A percentile compares a stretch with the other conserved stretches of the same genome.
These are phyloP conservation scores for Globisporangium alternatum DNA, from an alignment of 352 stramenopile genomes.

Conservation along the genomic window DNA sequence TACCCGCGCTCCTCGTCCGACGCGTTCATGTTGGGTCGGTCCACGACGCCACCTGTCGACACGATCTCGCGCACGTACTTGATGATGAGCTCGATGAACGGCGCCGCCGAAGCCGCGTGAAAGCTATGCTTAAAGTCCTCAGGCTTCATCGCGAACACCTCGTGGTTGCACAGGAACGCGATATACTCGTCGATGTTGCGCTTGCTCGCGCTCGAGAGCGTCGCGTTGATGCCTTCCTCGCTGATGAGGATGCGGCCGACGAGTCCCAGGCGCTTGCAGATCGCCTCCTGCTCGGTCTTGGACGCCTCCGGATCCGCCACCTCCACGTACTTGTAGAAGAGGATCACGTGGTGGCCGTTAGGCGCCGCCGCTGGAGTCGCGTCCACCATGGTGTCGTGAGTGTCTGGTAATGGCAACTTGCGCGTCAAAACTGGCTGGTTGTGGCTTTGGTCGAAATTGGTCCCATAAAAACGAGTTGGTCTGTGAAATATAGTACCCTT, in stretches of 20 bases:
- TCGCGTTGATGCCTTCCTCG: constrained; percentile 84
- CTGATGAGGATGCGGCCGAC: constrained; percentile 73
- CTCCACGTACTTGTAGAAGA: constrained; percentile 80
- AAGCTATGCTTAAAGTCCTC: constrained; percentile 82
- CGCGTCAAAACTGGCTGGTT: not conserved
- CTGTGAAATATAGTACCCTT: not conserved
- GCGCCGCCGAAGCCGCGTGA: constrained; percentile 29
- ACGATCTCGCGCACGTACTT: constrained; percentile 83
- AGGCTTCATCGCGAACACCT: constrained; percentile 44
- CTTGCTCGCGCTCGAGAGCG: constrained; percentile 47
- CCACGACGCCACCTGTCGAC: constrained; percentile 47
- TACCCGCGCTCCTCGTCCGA: constrained; percentile 62
- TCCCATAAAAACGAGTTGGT: not conserved
- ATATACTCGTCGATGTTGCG: constrained; percentile 66
- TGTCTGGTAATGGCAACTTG: not conserved
- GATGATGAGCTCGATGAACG: constrained; percentile 64
- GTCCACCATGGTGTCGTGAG: not conserved
- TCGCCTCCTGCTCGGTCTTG: constrained; percentile 44
- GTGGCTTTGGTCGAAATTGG: not conserved
- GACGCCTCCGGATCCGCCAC: constrained; percentile 33
- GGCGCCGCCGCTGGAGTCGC: not conserved
- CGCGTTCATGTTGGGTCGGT: constrained; percentile 49
- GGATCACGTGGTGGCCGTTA: constrained; percentile 48
- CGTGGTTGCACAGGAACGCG: constrained; percentile 43
- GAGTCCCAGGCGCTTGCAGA: constrained; percentile 56